Evolutionary conservation across 2,329 filamentous ascomycete genomes (phyloP), one percentile per base, ranked within the genome.

Genomic region (Pseudogymnoascus verrucosus): DNA sequence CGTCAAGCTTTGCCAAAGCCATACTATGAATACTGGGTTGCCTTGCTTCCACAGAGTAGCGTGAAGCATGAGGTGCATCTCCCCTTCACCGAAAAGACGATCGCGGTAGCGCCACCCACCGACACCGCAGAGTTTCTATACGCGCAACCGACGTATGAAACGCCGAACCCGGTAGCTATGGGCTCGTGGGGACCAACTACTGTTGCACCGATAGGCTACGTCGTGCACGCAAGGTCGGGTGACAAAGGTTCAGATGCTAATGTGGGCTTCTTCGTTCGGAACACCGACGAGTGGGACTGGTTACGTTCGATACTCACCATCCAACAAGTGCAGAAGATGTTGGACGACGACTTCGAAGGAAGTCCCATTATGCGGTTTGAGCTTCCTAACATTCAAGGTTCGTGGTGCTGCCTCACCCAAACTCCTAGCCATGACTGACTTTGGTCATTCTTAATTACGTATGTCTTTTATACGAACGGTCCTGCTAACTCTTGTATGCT

Each of bases 191-290:
- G 47, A n/a, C 61, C 63, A 26, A 67, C 65, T 7, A 34, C 62
- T 19, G 37, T 60, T 19, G 62, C 62, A 3, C 65, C 64, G 5
- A 61, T 69, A 1, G 67, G 68, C 12, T 42, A 65, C 14, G 40
- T 67, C n/a, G 68, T 63, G 11, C 61, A 65, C n/a, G 68, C 60
- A 4, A 60, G 67, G 10, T 67, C 74, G 0, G 76, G 76, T 4
- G 76, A 78, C 61, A 78, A 77, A 64, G 74, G 71, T 0, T 69
- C 71, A 0, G 72, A 77, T 65, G 68, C 69, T 14, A 78, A 77
- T 62, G 71, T 76, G 16, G 76, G 76, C 5, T 71, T 78, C 66
- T 81, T 76, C 65, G 76, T 78, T 5, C 74, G 72, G 0, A 65
- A 71, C 59, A 63, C 67, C 1, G 73, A 76, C 34, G 76, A 77